Evolutionary conservation across 192 early-diverging fungal genomes (phyloP).

Genomic region (Dissophora ornata): DNA sequence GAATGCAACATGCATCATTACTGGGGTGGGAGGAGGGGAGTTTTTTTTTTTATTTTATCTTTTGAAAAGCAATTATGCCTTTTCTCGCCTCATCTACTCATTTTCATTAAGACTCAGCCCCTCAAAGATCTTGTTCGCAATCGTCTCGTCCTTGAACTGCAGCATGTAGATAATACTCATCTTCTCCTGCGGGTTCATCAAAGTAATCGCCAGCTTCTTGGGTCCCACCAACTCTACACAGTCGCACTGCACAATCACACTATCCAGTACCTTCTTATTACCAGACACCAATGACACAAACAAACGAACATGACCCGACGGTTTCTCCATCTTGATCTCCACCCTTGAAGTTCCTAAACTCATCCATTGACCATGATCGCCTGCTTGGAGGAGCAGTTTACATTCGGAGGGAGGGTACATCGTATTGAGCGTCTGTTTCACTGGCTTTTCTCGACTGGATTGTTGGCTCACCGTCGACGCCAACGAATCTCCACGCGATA

Average conservation of each 20-base stretch:
- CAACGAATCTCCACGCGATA: constrained; percentile 44
- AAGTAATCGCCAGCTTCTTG: constrained; percentile 60
- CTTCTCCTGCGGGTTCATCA: constrained; percentile 56
- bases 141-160: constrained; percentile 65
- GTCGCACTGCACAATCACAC: constrained; percentile 60
- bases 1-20: too few species aligned
- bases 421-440: constrained; percentile 40
- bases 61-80: too few species aligned
- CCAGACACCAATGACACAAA: constrained; percentile 59
- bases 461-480: constrained; percentile 38
- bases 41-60: too few species aligned
- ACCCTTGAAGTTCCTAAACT: constrained; percentile 58
- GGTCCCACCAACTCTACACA: constrained; percentile 59
- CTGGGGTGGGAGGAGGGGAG: too few species aligned
- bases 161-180: constrained; percentile 66
- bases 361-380: constrained; percentile 65
- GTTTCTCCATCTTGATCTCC: constrained; percentile 61
- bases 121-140: constrained; percentile 60
- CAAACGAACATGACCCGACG: constrained; percentile 60
- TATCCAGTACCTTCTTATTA: constrained; percentile 55
- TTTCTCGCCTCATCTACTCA: constrained; percentile 9
- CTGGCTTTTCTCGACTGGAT: constrained; percentile 15
- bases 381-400: constrained; percentile 60
- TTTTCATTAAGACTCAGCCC: constrained; percentile 53
- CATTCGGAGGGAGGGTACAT: constrained; percentile 58